These are phyloP conservation scores for Suillus cothurnatus DNA, from an alignment of 768 basidiomycete species.

Conservation along the genomic window DNA sequence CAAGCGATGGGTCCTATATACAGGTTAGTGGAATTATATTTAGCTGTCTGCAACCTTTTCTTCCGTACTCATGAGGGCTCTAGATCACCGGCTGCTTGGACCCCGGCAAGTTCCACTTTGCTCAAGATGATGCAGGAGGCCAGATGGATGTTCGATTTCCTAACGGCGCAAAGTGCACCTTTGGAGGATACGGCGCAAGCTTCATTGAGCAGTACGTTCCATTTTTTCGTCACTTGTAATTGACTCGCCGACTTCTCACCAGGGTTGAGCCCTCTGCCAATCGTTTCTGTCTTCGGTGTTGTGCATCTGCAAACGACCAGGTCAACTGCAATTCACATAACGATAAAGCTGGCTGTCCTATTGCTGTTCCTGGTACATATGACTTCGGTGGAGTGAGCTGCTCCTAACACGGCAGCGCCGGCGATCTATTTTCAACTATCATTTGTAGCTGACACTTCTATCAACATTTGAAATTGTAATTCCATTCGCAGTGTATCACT, in stretches of 20 bases:
- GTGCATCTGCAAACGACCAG: conserved; percentile 43
- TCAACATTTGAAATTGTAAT: conserved; percentile 1
- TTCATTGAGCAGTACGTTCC: conserved; percentile 50
- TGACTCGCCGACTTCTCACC: conserved; percentile 1
- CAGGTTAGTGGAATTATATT: conserved; percentile 31
- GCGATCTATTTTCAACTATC: not conserved
- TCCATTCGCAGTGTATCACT: not conserved
- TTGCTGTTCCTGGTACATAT: conserved; percentile 48
- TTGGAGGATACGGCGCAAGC: conserved; percentile 52
- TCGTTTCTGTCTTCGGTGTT: conserved; percentile 54
- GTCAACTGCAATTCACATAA: conserved; percentile 53
- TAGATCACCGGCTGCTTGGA: conserved; percentile 46
- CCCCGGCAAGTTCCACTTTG: conserved; percentile 32
- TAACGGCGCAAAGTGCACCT: conserved; percentile 54
- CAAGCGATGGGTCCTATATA: conserved; percentile 41
- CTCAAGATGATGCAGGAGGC: conserved; percentile 43
- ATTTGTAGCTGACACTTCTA: not conserved
- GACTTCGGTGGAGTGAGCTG: conserved; percentile 43
- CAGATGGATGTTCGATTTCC: conserved; percentile 54
- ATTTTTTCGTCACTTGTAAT: not conserved
- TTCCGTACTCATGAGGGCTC: not conserved
- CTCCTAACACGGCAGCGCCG: conserved; percentile 22
- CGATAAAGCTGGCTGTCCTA: conserved; percentile 45
- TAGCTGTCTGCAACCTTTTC: not conserved
- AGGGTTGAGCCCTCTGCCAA: conserved; percentile 49